Evolutionary conservation across 225 moss, liverwort and hornwort species (phyloP).

Genomic region (Neckera pumila): DNA sequence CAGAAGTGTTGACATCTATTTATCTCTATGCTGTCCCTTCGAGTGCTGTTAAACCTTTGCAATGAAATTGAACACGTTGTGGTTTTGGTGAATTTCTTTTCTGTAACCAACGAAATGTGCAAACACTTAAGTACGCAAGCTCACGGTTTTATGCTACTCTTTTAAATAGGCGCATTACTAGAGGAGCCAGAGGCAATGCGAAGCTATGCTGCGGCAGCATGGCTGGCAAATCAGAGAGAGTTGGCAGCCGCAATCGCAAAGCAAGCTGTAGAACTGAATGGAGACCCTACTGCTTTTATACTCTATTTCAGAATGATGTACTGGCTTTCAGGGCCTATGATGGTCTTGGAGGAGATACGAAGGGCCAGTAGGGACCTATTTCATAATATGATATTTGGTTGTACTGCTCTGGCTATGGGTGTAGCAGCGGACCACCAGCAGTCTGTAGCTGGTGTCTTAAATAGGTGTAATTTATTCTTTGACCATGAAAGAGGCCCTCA

Average conservation of each 20-base stretch:
- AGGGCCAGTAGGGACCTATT: conserved; percentile 45
- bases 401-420: conserved; percentile 65
- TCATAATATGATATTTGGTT: conserved; percentile 34
- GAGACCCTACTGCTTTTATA: conserved; percentile 23
- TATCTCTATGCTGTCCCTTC: neutral
- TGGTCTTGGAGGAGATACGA: conserved; percentile 58
- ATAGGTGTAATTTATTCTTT: conserved; percentile 38
- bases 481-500: conserved; percentile 52
- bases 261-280: conserved; percentile 59
- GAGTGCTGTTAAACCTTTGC: neutral
- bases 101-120: neutral
- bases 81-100: neutral
- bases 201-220: conserved; percentile 83
- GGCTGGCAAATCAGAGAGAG: conserved; percentile 53
- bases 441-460: conserved; percentile 33
- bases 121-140: neutral
- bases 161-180: conserved; percentile 38
- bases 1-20: neutral
- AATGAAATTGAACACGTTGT: neutral
- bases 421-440: conserved; percentile 50
- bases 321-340: conserved; percentile 44
- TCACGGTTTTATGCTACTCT: conserved; percentile 1
- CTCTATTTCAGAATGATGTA: conserved; percentile 75
- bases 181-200: conserved; percentile 70
- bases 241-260: conserved; percentile 56